phyloP scores from a whole-genome alignment of 73 alveolate genomes.

The Paraurostyla sp. region DNA sequence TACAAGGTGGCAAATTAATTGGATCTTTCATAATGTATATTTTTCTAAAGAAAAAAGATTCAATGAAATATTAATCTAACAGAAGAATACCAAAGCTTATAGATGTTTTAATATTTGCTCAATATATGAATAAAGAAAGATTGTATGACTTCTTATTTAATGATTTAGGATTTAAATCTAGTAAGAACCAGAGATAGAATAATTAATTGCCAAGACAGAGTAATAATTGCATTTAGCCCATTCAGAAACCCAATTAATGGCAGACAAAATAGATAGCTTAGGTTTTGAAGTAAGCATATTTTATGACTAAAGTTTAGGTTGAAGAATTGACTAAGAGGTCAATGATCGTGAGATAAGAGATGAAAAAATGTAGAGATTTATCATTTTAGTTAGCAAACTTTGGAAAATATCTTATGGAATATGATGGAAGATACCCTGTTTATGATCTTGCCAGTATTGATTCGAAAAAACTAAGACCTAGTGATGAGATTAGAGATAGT shows the following conservation, averaged over 20 bases:
- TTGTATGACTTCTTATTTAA: neutral
- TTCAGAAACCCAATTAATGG: constrained; percentile 15
- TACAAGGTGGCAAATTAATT: neutral
- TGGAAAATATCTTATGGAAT: constrained; percentile 35
- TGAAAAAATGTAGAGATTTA: neutral
- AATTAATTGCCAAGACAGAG: neutral
- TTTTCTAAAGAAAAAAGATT: neutral
- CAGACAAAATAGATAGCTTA: constrained; percentile 24
- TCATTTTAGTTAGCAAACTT: constrained; percentile 28
- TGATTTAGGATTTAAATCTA: neutral
- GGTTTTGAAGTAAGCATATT: constrained; percentile 23
- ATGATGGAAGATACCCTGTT: neutral
- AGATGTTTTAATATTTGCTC: neutral
- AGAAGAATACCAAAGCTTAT: constrained; percentile 16
- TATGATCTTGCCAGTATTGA: neutral
- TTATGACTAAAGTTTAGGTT: neutral
- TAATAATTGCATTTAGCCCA: neutral
- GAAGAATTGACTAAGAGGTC: neutral
- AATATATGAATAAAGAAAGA: neutral
- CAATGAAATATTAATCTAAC: neutral
- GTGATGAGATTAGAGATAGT: constrained; percentile 38
- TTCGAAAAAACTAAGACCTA: neutral
- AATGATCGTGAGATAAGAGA: neutral
- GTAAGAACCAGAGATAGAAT: constrained; percentile 27
- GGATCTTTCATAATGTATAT: neutral